These are phyloP conservation scores for Blastocystis sp. DNA, from an alignment of 352 stramenopile genomes.

Conservation along the genomic window DNA sequence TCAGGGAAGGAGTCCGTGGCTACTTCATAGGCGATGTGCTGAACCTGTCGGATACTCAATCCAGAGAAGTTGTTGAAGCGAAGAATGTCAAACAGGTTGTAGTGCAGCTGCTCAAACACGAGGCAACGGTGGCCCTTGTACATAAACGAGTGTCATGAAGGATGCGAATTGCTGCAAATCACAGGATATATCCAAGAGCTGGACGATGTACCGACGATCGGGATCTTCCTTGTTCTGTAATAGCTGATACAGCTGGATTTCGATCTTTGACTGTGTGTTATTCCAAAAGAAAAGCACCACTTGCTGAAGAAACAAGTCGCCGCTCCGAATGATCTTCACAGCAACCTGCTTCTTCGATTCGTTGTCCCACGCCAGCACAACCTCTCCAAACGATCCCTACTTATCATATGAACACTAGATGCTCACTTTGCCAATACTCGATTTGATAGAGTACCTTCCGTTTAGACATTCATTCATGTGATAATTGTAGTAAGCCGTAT, in stretches of 20 bases:
- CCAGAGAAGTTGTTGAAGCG: constrained; percentile 78
- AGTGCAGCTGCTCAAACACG: constrained; percentile 78
- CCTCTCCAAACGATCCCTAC: constrained; percentile 80
- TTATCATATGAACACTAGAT: constrained; percentile 68
- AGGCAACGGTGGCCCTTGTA: constrained; percentile 81
- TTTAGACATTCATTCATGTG: constrained; percentile 34
- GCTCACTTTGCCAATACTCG: constrained; percentile 58
- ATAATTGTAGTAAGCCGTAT: constrained; percentile 42
- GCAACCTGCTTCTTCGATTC: constrained; percentile 76
- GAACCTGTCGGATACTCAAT: constrained; percentile 76
- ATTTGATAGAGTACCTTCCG: constrained; percentile 40
- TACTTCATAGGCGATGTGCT: constrained; percentile 73
- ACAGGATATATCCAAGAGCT: constrained; percentile 55
- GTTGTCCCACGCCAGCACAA: constrained; percentile 79
- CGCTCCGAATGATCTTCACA: constrained; percentile 82
- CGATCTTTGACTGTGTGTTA: constrained; percentile 73
- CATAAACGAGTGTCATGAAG: constrained; percentile 77
- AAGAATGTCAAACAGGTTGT: constrained; percentile 81
- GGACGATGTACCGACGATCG: constrained; percentile 78
- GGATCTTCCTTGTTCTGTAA: constrained; percentile 74
- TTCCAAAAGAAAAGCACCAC: not conserved
- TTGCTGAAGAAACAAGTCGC: constrained; percentile 78
- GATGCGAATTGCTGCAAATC: constrained; percentile 73
- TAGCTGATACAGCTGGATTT: constrained; percentile 79
- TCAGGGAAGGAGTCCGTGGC: not conserved